These are phyloP conservation scores for Graphium sp. DNA, from an alignment of 2,329 filamentous ascomycete species.

Conservation along the genomic window DNA sequence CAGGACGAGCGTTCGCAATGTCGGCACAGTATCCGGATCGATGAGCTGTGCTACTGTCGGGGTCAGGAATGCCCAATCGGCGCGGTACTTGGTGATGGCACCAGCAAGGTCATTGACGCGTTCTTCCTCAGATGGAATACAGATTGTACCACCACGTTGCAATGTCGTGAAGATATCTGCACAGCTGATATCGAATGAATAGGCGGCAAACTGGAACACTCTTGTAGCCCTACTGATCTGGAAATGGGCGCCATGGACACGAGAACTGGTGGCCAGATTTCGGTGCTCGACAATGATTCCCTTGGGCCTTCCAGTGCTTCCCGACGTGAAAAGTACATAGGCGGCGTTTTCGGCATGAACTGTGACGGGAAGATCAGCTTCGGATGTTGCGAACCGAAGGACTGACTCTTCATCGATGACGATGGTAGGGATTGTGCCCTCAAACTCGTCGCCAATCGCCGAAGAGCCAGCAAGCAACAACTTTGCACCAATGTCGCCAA, in stretches of 20 bases:
- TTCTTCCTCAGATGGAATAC: conserved; percentile 6
- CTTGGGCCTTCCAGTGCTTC: conserved; percentile 11
- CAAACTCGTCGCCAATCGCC: background rate
- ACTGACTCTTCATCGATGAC: conserved; percentile 6
- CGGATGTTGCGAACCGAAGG: conserved; percentile 1
- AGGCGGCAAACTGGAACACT: conserved; percentile 7
- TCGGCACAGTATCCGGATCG: conserved; percentile 4
- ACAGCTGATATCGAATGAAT: conserved; percentile 9
- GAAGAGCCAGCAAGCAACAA: conserved; percentile 4
- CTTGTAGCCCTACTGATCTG: background rate
- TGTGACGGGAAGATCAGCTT: conserved; percentile 1
- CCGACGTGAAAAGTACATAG: conserved; percentile 12
- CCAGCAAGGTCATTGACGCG: conserved; percentile 8
- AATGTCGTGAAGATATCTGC: conserved; percentile 7
- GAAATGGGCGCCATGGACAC: conserved; percentile 1
- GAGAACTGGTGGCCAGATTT: conserved; percentile 2
- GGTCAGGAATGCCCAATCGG: conserved; percentile 5
- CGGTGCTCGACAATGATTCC: conserved; percentile 9
- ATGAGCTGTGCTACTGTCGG: conserved; percentile 7
- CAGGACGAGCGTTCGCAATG: conserved; percentile 4
- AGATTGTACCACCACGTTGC: conserved; percentile 7
- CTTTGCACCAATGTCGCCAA: conserved; percentile 5
- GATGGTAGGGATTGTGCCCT: background rate
- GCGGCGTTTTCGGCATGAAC: conserved; percentile 5
- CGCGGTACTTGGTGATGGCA: conserved; percentile 5